Base-by-base conservation (phyloP, 139 green algal species). In the Chara braunii region DNA sequence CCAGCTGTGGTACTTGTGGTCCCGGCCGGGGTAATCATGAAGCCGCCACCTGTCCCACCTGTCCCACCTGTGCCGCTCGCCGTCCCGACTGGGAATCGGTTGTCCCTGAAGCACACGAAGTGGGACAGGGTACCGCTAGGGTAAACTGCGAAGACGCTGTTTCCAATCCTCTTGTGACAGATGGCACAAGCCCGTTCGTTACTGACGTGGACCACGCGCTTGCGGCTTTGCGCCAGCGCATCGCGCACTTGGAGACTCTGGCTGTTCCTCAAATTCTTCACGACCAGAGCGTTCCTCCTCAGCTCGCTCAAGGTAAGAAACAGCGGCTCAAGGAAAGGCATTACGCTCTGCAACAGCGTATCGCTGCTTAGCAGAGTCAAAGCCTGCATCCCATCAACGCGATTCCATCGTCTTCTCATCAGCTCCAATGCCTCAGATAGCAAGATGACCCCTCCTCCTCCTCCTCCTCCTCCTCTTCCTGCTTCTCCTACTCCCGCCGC, bases 141-240 rank as follows among this genome's bases (percentile, higher is more conserved):
- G 62, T 89, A 85, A 5, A 81, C 76, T n/a, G 91, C 86, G 50
- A 90, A 81, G 6, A 87, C 88, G 1, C 80, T 54, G 3, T 60
- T 78, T 30, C 84, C 85, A 9, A 95, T 83, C 8, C 88, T 72
- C 74, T 92, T 92, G 73, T 89, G 82, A 62, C 88, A 95, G 24
- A 95, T 72, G 60, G 50, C 75, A 74, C 88, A 95, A 1, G 81
- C 81, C 1, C 85, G 75, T 69, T 95, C 88, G 26, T 56, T 69
- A 1, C 76, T 88, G 1, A 94, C 68, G 30, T 79, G 28, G 18
- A 94, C 59, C 32, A 55, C 68, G 57, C 64, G 62, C 53, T 86
- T 78, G 58, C 78, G 66, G 34, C 57, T 61, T 2, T 52, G 42
- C 5, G 81, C 79, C 28, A 88, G 56, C 37, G 85, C 75, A 50